Evolutionary conservation across 345 rosid genomes (phyloP).

Genomic region (Salix arbutifolia): DNA sequence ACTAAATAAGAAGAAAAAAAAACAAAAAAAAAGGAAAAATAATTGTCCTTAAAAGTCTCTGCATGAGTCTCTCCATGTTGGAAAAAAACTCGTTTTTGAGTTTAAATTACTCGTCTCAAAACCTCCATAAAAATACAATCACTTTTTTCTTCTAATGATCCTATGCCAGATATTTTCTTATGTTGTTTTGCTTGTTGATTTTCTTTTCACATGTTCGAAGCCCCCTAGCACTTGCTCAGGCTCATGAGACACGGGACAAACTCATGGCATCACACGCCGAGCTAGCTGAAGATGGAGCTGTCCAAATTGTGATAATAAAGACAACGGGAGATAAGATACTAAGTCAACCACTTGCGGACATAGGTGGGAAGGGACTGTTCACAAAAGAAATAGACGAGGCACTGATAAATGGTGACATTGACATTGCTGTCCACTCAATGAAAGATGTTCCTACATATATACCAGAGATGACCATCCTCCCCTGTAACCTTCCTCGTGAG

Average conservation of each 20-base stretch:
- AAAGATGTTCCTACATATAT: constrained; percentile 96
- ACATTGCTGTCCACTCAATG: constrained; percentile 98
- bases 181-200: constrained; percentile 9
- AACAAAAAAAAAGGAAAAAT: no score
- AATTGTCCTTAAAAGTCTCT: no score
- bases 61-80: no score
- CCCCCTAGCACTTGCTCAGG: constrained; percentile 97
- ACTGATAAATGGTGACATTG: constrained; percentile 69
- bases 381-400: constrained; percentile 98
- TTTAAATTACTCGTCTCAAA: no score
- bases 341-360: constrained; percentile 91
- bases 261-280: constrained; percentile 71
- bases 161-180: background rate
- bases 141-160: background rate
- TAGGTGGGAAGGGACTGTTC: constrained; percentile 96
- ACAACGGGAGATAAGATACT: constrained; percentile 95
- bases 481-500: constrained; percentile 89
- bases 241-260: constrained; percentile 82
- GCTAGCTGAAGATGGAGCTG: constrained; percentile 83
- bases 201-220: constrained; percentile 46
- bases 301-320: constrained; percentile 81
- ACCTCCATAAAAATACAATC: no score
- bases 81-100: no score
- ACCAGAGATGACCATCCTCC: constrained; percentile 75
- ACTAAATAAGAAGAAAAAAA: background rate